A percentile compares a stretch with the other conserved stretches of the same genome.
phyloP scores from a whole-genome alignment of 441 rosid species.

The Sinapis alba region DNA sequence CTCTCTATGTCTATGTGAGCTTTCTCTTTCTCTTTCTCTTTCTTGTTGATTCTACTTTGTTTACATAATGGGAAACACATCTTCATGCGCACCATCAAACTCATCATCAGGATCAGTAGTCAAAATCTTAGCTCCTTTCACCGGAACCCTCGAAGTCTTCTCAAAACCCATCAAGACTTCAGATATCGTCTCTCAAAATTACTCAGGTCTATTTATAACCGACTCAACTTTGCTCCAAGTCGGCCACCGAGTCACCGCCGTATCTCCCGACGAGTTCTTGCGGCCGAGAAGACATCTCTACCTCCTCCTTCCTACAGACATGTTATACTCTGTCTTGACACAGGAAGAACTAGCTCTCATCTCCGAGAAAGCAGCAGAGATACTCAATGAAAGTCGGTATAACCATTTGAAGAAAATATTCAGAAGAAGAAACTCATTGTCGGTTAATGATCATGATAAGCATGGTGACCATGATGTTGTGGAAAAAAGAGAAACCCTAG shows the following conservation, averaged over 20 bases:
- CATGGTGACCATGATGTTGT: conserved; percentile 12
- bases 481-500: conserved; percentile 31
- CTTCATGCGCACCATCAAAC: conserved; percentile 34
- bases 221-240: conserved; percentile 40
- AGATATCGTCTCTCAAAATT: conserved; percentile 28
- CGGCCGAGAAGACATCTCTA: conserved; percentile 39
- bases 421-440: conserved; percentile 34
- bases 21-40: conserved; percentile 12
- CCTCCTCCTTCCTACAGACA: conserved; percentile 37
- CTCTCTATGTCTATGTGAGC: not conserved
- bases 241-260: conserved; percentile 36
- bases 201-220: conserved; percentile 30
- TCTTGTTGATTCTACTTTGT: conserved; percentile 1
- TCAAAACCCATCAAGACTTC: conserved; percentile 39
- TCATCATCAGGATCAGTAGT: conserved; percentile 32
- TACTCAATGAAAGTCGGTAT: conserved; percentile 32
- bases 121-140: conserved; percentile 41
- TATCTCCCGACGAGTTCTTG: conserved; percentile 29
- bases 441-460: conserved; percentile 21
- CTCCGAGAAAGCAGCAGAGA: conserved; percentile 38
- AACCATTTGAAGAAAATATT: conserved; percentile 38
- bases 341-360: conserved; percentile 40
- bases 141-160: conserved; percentile 30
- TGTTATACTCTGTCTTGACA: conserved; percentile 44
- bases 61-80: conserved; percentile 42